Conservation (phyloP, 164 flowering plant species). For the Macadamia integrifolia region DNA sequence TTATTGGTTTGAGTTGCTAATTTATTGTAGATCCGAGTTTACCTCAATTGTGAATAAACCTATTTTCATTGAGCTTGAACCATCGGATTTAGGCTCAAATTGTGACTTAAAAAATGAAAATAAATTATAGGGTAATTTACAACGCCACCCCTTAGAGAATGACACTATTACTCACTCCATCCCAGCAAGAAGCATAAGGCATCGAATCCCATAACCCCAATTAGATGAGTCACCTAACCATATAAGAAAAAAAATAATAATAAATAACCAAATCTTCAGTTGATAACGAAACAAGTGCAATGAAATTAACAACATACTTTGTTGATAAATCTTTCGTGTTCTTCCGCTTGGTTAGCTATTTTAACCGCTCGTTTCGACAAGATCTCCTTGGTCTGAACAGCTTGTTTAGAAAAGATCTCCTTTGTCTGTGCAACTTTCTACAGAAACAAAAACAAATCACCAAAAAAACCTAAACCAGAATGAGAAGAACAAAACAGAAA, state of each 20-base stretch:
- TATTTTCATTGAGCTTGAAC: too few relatives aligned
- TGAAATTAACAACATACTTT: conserved; percentile 39
- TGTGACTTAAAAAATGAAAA: too few relatives aligned
- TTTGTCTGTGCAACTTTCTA: conserved; percentile 66
- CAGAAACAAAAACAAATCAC: conserved; percentile 17
- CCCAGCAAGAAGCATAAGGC: conserved; percentile 87
- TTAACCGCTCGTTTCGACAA: conserved; percentile 83
- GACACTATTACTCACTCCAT: conserved; percentile 88
- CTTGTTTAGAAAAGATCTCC: conserved; percentile 72
- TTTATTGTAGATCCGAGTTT: too few relatives aligned
- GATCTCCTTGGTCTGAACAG: conserved; percentile 68
- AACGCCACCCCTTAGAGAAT: too few relatives aligned
- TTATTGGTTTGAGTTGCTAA: too few relatives aligned
- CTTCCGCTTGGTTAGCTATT: conserved; percentile 91
- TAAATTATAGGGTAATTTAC: too few relatives aligned
- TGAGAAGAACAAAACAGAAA: background rate
- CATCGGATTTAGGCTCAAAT: too few relatives aligned
- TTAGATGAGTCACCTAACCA: conserved; percentile 72
- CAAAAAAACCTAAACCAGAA: conserved; percentile 6
- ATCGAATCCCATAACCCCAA: conserved; percentile 90
- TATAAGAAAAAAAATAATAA: background rate
- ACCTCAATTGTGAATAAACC: too few relatives aligned
- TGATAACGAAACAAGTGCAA: background rate
- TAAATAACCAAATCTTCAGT: background rate
- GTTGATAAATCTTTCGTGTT: conserved; percentile 81